These are phyloP conservation scores for Chara braunii DNA, from an alignment of 139 green algal species.

Conservation along the genomic window DNA sequence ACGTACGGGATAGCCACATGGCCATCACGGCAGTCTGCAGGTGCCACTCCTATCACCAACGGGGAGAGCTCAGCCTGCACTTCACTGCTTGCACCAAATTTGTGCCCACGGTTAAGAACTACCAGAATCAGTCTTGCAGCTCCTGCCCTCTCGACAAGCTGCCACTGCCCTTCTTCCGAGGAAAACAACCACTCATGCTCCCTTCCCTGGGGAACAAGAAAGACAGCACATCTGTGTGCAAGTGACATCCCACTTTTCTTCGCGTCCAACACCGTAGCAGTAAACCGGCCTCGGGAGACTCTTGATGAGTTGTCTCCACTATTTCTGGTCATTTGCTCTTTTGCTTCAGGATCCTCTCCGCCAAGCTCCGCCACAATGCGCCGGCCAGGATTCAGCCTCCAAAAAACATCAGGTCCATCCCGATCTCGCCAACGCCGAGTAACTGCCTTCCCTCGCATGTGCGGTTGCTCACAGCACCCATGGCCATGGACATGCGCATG, in stretches of 20 bases:
- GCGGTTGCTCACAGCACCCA: no score
- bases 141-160: slow-evolving; percentile 36
- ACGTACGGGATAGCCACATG: slow-evolving; percentile 28
- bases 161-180: slow-evolving; percentile 41
- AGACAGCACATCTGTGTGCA: slow-evolving; percentile 43
- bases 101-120: slow-evolving; percentile 35
- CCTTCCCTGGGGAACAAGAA: slow-evolving; percentile 50
- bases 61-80: slow-evolving; percentile 47
- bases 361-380: no score
- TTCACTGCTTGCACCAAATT: slow-evolving; percentile 16
- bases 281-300: background rate
- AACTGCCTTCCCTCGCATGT: no score
- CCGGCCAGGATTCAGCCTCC: no score
- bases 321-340: no score
- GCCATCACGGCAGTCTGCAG: background rate
- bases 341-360: no score
- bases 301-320: no score
- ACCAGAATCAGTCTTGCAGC: slow-evolving; percentile 47
- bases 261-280: slow-evolving; percentile 27
- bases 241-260: background rate
- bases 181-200: slow-evolving; percentile 55
- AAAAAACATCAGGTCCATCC: no score
- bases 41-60: slow-evolving; percentile 40
- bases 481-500: no score
- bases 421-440: no score